These are phyloP conservation scores for Pythium rishiriense DNA, from an alignment of 352 stramenopile species.

Conservation along the genomic window DNA sequence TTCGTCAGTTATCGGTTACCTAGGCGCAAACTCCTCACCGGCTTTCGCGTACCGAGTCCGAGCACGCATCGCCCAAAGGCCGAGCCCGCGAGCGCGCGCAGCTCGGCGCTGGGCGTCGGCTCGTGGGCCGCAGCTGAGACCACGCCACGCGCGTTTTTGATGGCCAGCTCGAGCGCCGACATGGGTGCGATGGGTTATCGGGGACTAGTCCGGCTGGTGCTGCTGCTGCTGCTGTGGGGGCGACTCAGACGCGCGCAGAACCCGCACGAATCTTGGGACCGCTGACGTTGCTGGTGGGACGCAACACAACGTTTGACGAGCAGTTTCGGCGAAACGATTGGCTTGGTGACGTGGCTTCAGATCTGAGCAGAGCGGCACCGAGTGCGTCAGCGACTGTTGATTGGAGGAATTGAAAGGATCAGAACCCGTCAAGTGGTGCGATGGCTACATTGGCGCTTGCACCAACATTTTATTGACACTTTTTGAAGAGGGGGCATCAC, in stretches of 20 bases:
- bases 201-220: background rate
- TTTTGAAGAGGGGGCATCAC: background rate
- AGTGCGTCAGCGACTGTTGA: constrained; percentile 22
- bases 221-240: background rate
- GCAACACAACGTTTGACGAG: constrained; percentile 26
- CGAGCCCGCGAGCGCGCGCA: constrained; percentile 31
- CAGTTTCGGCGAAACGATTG: constrained; percentile 24
- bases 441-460: constrained; percentile 13
- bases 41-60: constrained; percentile 49
- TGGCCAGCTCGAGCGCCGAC: constrained; percentile 19
- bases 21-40: background rate
- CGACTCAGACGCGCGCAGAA: constrained; percentile 1
- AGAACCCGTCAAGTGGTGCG: background rate
- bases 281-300: constrained; percentile 17
- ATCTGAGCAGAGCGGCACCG: constrained; percentile 21
- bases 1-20: background rate
- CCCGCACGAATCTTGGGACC: constrained; percentile 11
- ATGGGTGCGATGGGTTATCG: background rate
- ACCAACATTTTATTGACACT: background rate
- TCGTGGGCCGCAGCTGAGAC: background rate
- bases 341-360: constrained; percentile 19
- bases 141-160: constrained; percentile 20
- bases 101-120: constrained; percentile 7
- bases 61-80: constrained; percentile 76
- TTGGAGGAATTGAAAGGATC: constrained; percentile 10